phyloP scores from a whole-genome alignment of 2,329 filamentous ascomycete species.

The Amauroascus verrucosus region DNA sequence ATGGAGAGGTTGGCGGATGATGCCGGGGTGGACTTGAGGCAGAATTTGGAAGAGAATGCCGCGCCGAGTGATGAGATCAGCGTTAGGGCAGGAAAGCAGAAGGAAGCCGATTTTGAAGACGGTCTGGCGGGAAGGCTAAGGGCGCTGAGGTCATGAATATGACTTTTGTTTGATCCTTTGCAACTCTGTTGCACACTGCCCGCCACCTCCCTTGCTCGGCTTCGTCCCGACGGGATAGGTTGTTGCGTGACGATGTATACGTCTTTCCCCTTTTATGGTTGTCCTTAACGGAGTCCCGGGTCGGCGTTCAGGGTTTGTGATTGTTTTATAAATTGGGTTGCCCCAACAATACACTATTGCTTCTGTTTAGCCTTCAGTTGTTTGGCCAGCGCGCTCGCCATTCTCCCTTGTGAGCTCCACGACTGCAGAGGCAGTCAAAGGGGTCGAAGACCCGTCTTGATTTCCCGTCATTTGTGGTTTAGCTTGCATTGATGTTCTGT shows the following conservation, averaged over 20 bases:
- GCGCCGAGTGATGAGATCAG: conserved; percentile 33
- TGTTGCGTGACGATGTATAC: conserved; percentile 2
- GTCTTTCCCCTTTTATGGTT: background rate
- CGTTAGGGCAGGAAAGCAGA: conserved; percentile 32
- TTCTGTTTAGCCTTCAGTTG: background rate
- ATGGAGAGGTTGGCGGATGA: conserved; percentile 39
- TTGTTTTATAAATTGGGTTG: background rate
- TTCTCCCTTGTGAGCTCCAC: background rate
- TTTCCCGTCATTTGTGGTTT: background rate
- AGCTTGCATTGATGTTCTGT: background rate
- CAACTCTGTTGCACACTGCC: background rate
- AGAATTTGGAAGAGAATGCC: conserved; percentile 31
- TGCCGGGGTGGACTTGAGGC: conserved; percentile 35
- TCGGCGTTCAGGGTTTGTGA: background rate
- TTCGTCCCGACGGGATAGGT: background rate
- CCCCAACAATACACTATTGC: background rate
- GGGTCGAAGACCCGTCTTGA: background rate
- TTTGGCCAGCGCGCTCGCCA: background rate
- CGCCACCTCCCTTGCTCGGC: background rate
- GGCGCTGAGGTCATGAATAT: conserved; percentile 29
- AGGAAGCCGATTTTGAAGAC: conserved; percentile 32
- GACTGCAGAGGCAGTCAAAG: background rate
- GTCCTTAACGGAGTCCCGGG: background rate
- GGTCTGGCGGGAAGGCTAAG: conserved; percentile 33
- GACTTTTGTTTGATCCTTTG: background rate